Evolutionary conservation across 2,329 filamentous ascomycete species (phyloP), one percentile per base, ranked within the genome.

Genomic region (Trichoderma oligosporum): DNA sequence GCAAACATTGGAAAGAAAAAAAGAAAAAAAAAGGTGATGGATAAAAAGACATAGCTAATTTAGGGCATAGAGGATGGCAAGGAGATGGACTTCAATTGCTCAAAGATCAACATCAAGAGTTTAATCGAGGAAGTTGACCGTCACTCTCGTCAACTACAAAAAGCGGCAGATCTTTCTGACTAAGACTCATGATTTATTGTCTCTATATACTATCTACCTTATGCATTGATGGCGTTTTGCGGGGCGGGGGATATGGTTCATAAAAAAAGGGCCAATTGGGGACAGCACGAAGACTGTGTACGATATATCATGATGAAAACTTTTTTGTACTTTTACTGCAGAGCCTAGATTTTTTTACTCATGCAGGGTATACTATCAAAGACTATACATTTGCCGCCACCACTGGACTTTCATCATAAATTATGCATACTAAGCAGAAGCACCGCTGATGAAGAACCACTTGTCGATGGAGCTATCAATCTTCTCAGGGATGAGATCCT

Each of bases 391-490:
- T 44, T 39, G 53, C 29, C 27, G 25, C 38, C 48, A 38, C 46
- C 46, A 38, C 33, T 22, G 29, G 36, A 27, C 33, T 41, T 48
- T 47, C 49, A 29, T 33, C 25, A 12, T 53, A 9, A 48, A 53
- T 45, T 42, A 46, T 42, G 39, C 33, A 39, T 58, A 67, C 79
- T 89, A 93, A 68, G 87, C 82, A 67, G 91, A 90, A 72, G 94
- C 94, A 76, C 94, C 94, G 75, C 91, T 96, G 78, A 99, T 99
- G 86, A 97, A 99, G 88, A 99, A 99, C 94, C 94, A 99, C 86
- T 99, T 99, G 85, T 99, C 94, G 72, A 97, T 96, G 77, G 87
- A 95, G 73, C 85, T 83, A 73, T 99, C 94, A 68, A 99, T 96
- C 71, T 93, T 92, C 64, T 87, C 93, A 60, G 94, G 85, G 56